Conservation (phyloP, 495 filamentous ascomycete genomes). For the Xylona heveae region DNA sequence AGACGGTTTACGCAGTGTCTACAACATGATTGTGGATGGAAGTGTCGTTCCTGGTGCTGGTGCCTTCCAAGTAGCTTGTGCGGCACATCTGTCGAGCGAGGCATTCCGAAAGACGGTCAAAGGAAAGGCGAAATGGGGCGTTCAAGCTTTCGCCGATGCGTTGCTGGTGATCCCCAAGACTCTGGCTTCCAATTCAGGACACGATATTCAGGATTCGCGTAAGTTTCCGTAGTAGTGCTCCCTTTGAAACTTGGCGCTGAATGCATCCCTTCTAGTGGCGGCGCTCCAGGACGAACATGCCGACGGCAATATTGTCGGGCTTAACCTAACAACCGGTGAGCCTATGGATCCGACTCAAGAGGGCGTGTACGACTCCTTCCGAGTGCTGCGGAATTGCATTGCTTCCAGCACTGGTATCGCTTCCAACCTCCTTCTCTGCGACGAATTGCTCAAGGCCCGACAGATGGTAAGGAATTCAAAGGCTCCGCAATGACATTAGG, state of each 20-base stretch:
- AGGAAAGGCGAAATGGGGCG: constrained; percentile 92
- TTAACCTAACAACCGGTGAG: constrained; percentile 68
- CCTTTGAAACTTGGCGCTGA: constrained; percentile 4
- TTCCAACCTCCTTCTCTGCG: constrained; percentile 83
- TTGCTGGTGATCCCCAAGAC: constrained; percentile 92
- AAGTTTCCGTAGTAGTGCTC: constrained; percentile 17
- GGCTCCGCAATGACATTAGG: too few species aligned
- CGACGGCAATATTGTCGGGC: constrained; percentile 69
- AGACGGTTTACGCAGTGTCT: constrained; percentile 82
- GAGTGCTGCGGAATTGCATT: constrained; percentile 80
- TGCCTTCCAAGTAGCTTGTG: constrained; percentile 89
- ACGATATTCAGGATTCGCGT: constrained; percentile 88
- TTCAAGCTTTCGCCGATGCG: constrained; percentile 84
- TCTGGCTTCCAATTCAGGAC: constrained; percentile 84
- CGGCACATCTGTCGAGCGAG: constrained; percentile 69
- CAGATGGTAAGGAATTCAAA: constrained; percentile 85
- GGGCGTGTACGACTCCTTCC: constrained; percentile 91
- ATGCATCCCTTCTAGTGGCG: constrained; percentile 34
- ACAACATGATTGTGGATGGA: constrained; percentile 96
- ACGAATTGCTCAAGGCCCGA: constrained; percentile 90
- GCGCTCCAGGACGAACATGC: constrained; percentile 63
- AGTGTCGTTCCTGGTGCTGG: constrained; percentile 88
- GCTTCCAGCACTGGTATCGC: constrained; percentile 90
- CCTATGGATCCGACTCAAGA: constrained; percentile 90
- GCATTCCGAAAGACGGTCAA: constrained; percentile 70